Conservation (phyloP, 2,329 filamentous ascomycete genomes). For the Phaeomoniella chlamydospora region DNA sequence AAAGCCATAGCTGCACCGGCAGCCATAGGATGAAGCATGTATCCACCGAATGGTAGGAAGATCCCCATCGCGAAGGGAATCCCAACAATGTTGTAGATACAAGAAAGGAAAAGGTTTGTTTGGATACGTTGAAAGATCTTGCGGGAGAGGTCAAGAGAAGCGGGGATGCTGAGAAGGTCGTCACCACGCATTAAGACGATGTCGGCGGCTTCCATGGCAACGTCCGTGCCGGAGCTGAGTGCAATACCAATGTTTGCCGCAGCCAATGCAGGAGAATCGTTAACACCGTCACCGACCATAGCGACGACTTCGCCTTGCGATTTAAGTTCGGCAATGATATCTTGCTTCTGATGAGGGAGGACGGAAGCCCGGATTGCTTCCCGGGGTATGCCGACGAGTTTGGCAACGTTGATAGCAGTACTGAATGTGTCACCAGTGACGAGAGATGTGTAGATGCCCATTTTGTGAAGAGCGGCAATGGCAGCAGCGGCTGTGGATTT, state of each 20-base stretch:
- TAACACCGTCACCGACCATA: slow-evolving; percentile 98
- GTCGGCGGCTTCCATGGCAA: slow-evolving; percentile 94
- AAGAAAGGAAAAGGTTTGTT: slow-evolving; percentile 84
- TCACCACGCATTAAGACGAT: slow-evolving; percentile 90
- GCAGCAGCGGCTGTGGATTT: slow-evolving; percentile 74
- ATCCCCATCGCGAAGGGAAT: slow-evolving; percentile 95
- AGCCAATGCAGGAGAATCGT: slow-evolving; percentile 88
- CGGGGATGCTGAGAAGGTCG: slow-evolving; percentile 84
- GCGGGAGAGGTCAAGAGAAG: slow-evolving; percentile 65
- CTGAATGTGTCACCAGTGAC: slow-evolving; percentile 84
- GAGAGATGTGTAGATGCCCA: slow-evolving; percentile 78
- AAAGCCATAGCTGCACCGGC: slow-evolving; percentile 89
- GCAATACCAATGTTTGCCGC: slow-evolving; percentile 89
- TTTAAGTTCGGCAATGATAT: slow-evolving; percentile 68
- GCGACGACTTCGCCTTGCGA: slow-evolving; percentile 62
- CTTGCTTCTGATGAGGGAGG: slow-evolving; percentile 80
- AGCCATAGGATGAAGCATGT: slow-evolving; percentile 77
- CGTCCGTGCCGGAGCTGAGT: slow-evolving; percentile 82
- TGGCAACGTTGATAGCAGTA: slow-evolving; percentile 72
- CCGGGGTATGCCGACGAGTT: slow-evolving; percentile 62
- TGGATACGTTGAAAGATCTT: slow-evolving; percentile 88
- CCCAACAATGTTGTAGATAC: slow-evolving; percentile 80
- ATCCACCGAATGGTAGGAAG: slow-evolving; percentile 76
- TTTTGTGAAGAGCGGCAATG: slow-evolving; percentile 65
- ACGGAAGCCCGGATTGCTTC: slow-evolving; percentile 75